These are phyloP conservation scores for Venturia oleaginea DNA, from an alignment of 2,329 filamentous ascomycete genomes.

Conservation along the genomic window DNA sequence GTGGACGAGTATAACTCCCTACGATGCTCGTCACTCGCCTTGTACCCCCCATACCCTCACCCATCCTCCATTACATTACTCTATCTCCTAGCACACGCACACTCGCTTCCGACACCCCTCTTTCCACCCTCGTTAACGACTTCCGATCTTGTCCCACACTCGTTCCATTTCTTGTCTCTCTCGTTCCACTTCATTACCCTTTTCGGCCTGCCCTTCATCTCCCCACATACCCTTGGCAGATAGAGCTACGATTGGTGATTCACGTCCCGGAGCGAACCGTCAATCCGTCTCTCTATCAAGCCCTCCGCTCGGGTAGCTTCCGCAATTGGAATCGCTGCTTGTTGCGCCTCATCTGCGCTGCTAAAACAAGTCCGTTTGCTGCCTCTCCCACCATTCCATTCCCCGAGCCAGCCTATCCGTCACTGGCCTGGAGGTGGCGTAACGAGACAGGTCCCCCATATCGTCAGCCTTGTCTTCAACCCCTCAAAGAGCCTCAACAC, in stretches of 20 bases:
- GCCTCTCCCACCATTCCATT: not conserved
- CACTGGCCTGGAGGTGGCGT: not conserved
- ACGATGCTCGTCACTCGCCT: not conserved
- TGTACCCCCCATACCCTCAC: not conserved
- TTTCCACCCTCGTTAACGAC: not conserved
- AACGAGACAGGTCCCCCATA: not conserved
- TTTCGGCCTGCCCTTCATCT: conserved; percentile 7
- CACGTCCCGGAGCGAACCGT: not conserved
- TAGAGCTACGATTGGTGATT: not conserved
- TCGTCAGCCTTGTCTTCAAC: conserved; percentile 1
- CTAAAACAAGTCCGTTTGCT: not conserved
- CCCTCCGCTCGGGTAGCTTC: conserved; percentile 2
- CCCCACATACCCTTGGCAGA: not conserved
- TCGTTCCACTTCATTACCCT: conserved; percentile 6
- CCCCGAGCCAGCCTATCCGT: conserved; percentile 2
- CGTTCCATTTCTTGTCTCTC: not conserved
- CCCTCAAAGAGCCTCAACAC: conserved; percentile 2
- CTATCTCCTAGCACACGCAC: not conserved
- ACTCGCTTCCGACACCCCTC: not conserved
- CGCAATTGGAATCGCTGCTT: not conserved
- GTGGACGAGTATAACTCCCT: not conserved
- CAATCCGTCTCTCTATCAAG: not conserved
- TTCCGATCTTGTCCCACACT: not conserved
- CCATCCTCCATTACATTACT: not conserved
- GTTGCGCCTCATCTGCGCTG: not conserved